Percentiles rank a stretch among this genome's conserved stretches.
These are phyloP conservation scores for Melaleuca alternifolia DNA, from an alignment of 345 rosid genomes.

Conservation along the genomic window DNA sequence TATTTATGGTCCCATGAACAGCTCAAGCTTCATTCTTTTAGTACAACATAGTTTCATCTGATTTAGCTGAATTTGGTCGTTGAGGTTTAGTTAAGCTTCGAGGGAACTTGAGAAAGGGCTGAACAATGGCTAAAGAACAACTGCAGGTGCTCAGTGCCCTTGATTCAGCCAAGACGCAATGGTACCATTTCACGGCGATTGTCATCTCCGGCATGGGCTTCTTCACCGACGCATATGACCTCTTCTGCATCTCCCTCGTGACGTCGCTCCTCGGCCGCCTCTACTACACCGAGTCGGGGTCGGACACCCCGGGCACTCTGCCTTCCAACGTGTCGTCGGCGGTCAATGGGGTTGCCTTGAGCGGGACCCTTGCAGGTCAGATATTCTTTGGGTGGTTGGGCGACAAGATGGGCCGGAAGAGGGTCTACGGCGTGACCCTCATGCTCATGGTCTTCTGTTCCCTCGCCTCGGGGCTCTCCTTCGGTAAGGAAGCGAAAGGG, in stretches of 20 bases:
- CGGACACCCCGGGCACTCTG: background rate
- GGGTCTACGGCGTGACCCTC: conserved; percentile 49
- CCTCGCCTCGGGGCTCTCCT: conserved; percentile 52
- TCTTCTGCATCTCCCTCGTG: conserved; percentile 51
- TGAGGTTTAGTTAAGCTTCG: background rate
- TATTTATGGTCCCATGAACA: background rate
- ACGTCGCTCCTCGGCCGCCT: conserved; percentile 26
- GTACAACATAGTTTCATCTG: background rate
- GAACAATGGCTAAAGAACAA: conserved; percentile 14
- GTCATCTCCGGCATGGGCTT: conserved; percentile 61
- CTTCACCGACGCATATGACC: conserved; percentile 54
- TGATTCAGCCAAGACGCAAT: conserved; percentile 37
- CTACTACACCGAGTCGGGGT: conserved; percentile 13
- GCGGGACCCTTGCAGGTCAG: conserved; percentile 56
- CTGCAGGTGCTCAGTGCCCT: conserved; percentile 36
- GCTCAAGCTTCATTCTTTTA: background rate
- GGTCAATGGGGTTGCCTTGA: conserved; percentile 34
- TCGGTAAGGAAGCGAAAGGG: conserved; percentile 36
- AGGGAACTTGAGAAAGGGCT: background rate
- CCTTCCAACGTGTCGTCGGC: conserved; percentile 8
- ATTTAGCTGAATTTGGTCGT: background rate
- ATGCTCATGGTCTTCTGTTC: conserved; percentile 51
- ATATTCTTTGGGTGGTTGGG: conserved; percentile 54
- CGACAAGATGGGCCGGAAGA: conserved; percentile 47
- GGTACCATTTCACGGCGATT: conserved; percentile 55